Evolutionary conservation across 495 filamentous ascomycete species (phyloP), one percentile per base, ranked within the genome.

Genomic region (Polyplosphaeria fusca): DNA sequence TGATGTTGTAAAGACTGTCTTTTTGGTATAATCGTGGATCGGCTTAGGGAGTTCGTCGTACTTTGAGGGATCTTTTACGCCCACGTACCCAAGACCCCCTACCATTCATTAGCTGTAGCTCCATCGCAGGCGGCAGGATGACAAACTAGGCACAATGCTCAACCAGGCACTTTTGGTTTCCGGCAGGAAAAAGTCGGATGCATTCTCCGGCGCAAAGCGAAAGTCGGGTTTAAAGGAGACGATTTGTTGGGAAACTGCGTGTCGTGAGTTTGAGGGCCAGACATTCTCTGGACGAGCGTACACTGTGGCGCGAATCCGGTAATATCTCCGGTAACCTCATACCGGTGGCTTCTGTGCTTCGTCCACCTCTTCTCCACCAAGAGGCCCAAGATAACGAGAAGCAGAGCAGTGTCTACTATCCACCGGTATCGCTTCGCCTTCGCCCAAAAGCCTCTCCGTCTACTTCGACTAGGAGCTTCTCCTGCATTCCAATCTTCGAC

Each of bases 1-100:
- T 0, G 73, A 75, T 4, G 73, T 77, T n/a, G 73, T 76, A 52
- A 72, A 77, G 48, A 75, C 74, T 22, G 74, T 76, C 65, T 72
- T 71, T 23, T 73, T 70, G 4, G 73, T 70, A 49, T 53, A 60
- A 71, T 73, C 74, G 56, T 71, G 66, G 51, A 77, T 71, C 9
- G 74, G 74, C 4, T 60, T 66, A 26, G 74, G 74, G 16, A 77
- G 70, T 54, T 75, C 69, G 47, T 75, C 69, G 46, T 77, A 73
- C 38, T 67, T 65, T 30, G 68, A 25, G 11, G 73, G 74, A 14
- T 73, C 64, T 39, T 75, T 75, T 26, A 77, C 68, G 69, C 69
- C 71, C 40, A 75, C 68, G 63, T 76, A 77, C 4, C 74, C 74
- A 67, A 76, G 74, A 23, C 73, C 74, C 27, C 66, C 67, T 72